A percentile compares a stretch with the other conserved stretches of the same genome.
Conservation (phyloP, 495 filamentous ascomycete genomes). For the Jackrogersella minutella region DNA sequence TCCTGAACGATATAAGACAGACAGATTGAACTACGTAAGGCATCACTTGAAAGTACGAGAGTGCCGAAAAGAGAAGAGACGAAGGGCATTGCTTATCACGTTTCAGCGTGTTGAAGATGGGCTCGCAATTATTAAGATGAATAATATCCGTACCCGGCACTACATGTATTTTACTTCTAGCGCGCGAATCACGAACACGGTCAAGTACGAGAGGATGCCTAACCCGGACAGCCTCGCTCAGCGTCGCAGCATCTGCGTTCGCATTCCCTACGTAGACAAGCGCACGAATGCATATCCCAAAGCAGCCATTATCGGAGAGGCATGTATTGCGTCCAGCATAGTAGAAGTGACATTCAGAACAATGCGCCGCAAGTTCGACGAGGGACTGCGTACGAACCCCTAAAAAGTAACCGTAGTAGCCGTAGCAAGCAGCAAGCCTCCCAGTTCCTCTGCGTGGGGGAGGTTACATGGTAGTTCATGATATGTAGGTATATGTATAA, state of each 20-base stretch:
- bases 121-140: background rate
- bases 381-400: background rate
- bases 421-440: no score
- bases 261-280: background rate
- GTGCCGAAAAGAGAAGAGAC: background rate
- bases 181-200: background rate
- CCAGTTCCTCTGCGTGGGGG: slow-evolving; percentile 25
- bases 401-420: background rate
- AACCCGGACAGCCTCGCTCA: slow-evolving; percentile 21
- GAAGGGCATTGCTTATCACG: background rate
- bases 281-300: background rate
- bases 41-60: background rate
- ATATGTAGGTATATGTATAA: background rate
- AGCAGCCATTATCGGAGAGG: background rate
- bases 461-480: slow-evolving; percentile 2
- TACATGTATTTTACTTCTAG: background rate
- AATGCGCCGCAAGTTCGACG: background rate
- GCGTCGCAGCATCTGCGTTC: slow-evolving; percentile 11
- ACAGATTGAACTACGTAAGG: background rate
- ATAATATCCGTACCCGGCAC: no score
- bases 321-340: no score
- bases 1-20: background rate
- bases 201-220: slow-evolving; percentile 7
- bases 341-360: no score
- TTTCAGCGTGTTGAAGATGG: background rate